These are phyloP conservation scores for Selaginella tamariscina DNA, from an alignment of 75 land plant species.

Conservation along the genomic window DNA sequence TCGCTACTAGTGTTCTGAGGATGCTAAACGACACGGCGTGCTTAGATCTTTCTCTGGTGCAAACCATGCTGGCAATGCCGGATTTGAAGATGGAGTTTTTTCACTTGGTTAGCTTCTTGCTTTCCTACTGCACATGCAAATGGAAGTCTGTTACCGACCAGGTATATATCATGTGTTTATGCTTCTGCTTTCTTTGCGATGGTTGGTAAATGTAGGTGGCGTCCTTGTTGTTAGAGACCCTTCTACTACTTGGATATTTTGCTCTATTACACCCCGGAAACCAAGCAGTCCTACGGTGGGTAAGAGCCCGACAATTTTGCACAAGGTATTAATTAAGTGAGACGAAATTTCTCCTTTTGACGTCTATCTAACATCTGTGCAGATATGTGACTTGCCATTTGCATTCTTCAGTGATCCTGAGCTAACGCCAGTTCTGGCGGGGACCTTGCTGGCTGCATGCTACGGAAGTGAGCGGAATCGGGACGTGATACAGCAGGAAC, in stretches of 20 bases:
- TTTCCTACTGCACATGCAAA: constrained; percentile 84
- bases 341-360: not conserved
- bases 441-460: constrained; percentile 69
- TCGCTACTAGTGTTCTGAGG: constrained; percentile 75
- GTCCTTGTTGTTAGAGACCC: constrained; percentile 60
- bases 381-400: constrained; percentile 93
- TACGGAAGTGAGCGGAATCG: constrained; percentile 85
- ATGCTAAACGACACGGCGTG: constrained; percentile 78
- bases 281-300: constrained; percentile 96
- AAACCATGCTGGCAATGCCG: constrained; percentile 68
- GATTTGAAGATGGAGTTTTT: constrained; percentile 92
- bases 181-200: not conserved
- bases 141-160: constrained; percentile 72
- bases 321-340: constrained; percentile 43
- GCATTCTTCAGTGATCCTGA: constrained; percentile 87
- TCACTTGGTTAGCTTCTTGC: constrained; percentile 86
- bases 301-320: constrained; percentile 81
- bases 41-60: constrained; percentile 51
- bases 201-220: too few relatives aligned
- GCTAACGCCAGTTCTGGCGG: constrained; percentile 63
- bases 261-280: constrained; percentile 69
- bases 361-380: constrained; percentile 16
- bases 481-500: constrained; percentile 70
- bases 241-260: constrained; percentile 69
- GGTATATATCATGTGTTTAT: constrained; percentile 25